Evolutionary conservation across 1,139 yeast genomes (phyloP), one percentile per base, ranked within the genome.

Genomic region (Blastobotrys ciferrii): DNA sequence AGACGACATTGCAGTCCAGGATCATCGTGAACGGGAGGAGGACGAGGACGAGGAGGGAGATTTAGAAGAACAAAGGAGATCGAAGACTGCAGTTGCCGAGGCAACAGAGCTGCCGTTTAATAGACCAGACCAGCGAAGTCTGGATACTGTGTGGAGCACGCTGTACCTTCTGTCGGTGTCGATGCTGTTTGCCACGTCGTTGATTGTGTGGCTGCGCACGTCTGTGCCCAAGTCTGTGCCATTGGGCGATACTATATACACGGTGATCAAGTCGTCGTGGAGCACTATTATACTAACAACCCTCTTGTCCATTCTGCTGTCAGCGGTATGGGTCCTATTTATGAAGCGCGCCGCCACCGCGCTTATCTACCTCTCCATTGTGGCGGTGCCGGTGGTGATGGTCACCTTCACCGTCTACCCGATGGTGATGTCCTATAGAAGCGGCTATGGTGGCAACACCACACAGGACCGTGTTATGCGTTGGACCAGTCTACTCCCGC

Each of bases 391-490:
- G 2, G 47, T 61, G 3, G 58, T 62, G 12, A 54, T 69, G 18
- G 45, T 59, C 12, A 56, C 56, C 2, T 53, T 69, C 17, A 49
- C 63, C 13, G 48, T 68, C 6, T 62, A 63, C 52, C 62, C 72
- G 6, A 42, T 67, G 28, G 55, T 62, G 38, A 59, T 66, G 67
- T 69, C 73, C 4, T 63, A 67, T 48, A 65, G 68, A 36, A 57
- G 63, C 25, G 59, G 66, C 2, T 57, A 60, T 43, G 67, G 65
- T 4, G 70, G 70, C 17, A 61, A 65, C 49, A 61, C 70, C 3
- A 43, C 59, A 0, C 72, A 70, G 49, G 72, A 69, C 43, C 53
- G 58, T 7, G 71, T 66, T 2, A 63, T 71, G 70, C 60, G 74
- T 18, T 62, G 70, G 65, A 56, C 65, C 6, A 60, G 70, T 9